Evolutionary conservation across 805 yeast species (phyloP), one percentile per base, ranked within the genome.

Genomic region (Starmerella davenportii): DNA sequence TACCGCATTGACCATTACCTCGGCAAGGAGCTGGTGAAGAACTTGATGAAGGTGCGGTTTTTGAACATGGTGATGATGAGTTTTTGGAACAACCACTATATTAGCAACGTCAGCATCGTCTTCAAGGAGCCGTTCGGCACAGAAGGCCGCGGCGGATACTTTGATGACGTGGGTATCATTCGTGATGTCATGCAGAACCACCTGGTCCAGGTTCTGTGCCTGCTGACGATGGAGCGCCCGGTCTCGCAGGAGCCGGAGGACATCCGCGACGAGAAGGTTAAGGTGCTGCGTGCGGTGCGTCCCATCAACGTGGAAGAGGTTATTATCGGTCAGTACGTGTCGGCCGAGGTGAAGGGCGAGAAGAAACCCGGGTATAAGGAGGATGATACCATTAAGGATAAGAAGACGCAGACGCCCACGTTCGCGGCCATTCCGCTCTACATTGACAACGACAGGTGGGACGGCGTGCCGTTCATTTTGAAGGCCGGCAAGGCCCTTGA

Each of bases 131-230:
- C 90, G n/a, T 90, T 90, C 52, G 98, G 98, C 40, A 90, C 98
- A 30, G 95, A 90, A 63, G 98, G 98, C 41, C 74, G 98, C 57
- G 98, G 98, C 50, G 98, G 98, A 29, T 90, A 90, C 65, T 90
- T 90, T 55, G 96, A 90, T 61, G 66, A 69, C 40, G 82, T 85
- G 53, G 98, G 98, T 42, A 90, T 90, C 56, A 79, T 90, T 50
- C 74, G 98, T 60, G 98, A 90, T 56, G 96, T 90, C 35, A 87
- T 90, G 82, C 98, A 90, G 66, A 90, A 90, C 68, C 98, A 90
- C 63, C 62, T 90, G 51, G 67, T 87, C 54, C 98, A 90, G 65
- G 92, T 87, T 18, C 64, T 90, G 55, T 85, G 96, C 4, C 60
- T 90, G 40, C 64, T 87, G 43, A 80, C 95, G 38, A 87, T 90